Percentiles rank a stretch among this genome's conserved stretches.
Evolutionary conservation across 345 rosid genomes (phyloP).

Genomic region (Odontarrhena argentea): DNA sequence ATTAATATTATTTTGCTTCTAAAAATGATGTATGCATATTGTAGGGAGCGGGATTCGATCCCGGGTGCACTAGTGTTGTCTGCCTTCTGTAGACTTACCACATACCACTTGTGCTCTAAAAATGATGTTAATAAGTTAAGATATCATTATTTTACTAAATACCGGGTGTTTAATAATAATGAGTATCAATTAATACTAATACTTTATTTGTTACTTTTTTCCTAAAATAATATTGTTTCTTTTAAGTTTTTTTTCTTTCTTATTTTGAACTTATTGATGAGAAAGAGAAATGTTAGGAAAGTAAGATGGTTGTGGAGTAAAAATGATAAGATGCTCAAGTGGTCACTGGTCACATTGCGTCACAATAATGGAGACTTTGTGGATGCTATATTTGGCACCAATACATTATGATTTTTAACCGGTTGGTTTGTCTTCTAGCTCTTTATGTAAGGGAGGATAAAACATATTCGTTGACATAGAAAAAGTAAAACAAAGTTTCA

Average conservation of each 20-base stretch:
- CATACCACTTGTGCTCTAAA: too few relatives aligned
- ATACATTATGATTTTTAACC: neutral
- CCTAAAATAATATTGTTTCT: neutral
- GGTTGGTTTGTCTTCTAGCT: slow-evolving; percentile 23
- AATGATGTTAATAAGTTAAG: too few relatives aligned
- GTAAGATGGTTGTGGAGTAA: slow-evolving; percentile 18
- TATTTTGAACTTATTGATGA: neutral
- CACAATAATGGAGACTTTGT: slow-evolving; percentile 38
- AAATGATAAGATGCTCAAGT: slow-evolving; percentile 46
- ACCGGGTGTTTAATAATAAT: too few relatives aligned
- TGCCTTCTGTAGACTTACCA: too few relatives aligned
- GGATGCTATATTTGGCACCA: slow-evolving; percentile 20
- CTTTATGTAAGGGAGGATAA: neutral
- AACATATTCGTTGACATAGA: neutral
- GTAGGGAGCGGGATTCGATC: too few relatives aligned
- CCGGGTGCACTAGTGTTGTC: too few relatives aligned
- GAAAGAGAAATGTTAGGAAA: slow-evolving; percentile 23
- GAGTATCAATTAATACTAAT: too few relatives aligned
- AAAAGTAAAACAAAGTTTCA: neutral
- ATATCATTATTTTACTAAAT: too few relatives aligned
- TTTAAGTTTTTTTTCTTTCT: slow-evolving; percentile 1
- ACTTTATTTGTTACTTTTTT: neutral
- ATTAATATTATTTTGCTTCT: too few relatives aligned
- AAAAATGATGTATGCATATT: too few relatives aligned
- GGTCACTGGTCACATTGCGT: slow-evolving; percentile 39